Conservation (phyloP, 371 early-diverging fungal genomes). For the Mortierella sp. region DNA sequence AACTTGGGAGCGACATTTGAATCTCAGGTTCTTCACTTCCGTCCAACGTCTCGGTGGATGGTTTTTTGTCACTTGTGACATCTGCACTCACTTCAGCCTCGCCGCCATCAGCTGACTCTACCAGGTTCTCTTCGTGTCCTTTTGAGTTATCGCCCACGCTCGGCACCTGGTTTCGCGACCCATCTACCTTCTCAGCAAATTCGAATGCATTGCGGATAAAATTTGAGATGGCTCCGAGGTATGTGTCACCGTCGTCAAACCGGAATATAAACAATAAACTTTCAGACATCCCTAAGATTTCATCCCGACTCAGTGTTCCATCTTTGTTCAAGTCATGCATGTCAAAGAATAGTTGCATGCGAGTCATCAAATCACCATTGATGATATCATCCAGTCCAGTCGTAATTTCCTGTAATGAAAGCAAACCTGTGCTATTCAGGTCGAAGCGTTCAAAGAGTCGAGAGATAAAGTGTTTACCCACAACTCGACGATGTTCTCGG, state of each 20-base stretch:
- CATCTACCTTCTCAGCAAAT: constrained; percentile 65
- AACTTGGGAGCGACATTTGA: constrained; percentile 63
- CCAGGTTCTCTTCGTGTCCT: constrained; percentile 5
- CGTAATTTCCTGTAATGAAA: constrained; percentile 87
- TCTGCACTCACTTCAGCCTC: constrained; percentile 26
- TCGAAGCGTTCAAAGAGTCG: constrained; percentile 73
- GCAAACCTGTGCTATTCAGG: constrained; percentile 63
- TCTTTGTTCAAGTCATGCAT: constrained; percentile 86
- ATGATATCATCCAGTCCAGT: constrained; percentile 82
- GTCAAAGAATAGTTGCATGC: constrained; percentile 87
- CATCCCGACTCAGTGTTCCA: constrained; percentile 81
- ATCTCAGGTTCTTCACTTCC: constrained; percentile 45
- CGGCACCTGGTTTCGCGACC: constrained; percentile 3
- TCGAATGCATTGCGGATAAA: constrained; percentile 79
- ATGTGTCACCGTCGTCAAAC: constrained; percentile 68
- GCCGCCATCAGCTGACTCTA: not conserved
- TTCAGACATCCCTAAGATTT: constrained; percentile 91
- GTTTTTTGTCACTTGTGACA: constrained; percentile 10
- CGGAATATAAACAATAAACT: constrained; percentile 86
- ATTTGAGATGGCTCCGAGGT: constrained; percentile 77
- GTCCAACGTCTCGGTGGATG: not conserved
- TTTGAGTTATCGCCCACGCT: not conserved
- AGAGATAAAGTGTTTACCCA: constrained; percentile 62
- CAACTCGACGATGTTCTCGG: constrained; percentile 43
- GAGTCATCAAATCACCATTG: constrained; percentile 83